Evolutionary conservation across 2,329 filamentous ascomycete species (phyloP), one percentile per base, ranked within the genome.

Genomic region (Diaporthe vaccinii): DNA sequence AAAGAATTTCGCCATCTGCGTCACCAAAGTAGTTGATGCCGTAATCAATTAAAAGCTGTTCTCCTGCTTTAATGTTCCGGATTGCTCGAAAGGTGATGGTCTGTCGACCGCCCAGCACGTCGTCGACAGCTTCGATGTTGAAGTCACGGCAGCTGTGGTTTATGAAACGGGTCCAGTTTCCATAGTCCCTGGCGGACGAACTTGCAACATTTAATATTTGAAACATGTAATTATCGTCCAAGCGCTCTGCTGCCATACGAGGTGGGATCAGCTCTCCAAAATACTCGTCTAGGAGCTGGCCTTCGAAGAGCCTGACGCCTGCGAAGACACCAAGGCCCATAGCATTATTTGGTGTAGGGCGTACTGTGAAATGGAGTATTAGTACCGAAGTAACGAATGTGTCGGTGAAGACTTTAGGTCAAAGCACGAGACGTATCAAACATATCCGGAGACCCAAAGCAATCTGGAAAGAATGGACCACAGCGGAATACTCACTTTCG

Each of bases 91-190:
- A 74, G 1, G 39, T 65, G 34, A 69, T 39, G 28, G 61, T 67
- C 14, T 20, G 41, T 20, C 59, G 39, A 1, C 67, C 55, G 7
- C 72, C 72, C 6, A 57, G 31, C 20, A 58, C 57, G n/a, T 25
- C 12, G 1, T 22, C 5, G 5, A n/a, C 4, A 7, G 39, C 41
- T 2, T 49, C 22, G 49, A 74, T 22, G 61, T 74, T 74, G 53
- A 5, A 34, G 2, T 8, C 7, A 1, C 3, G 8, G 6, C 72
- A 74, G 41, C 39, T 39, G 41, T 74, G 72, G 31, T 67, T 68
- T 3, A 74, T 31, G 20, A 74, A 74, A 12, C 72, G 61, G 17
- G 72, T 74, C 72, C 72, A 74, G 12, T 74, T 74, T 4, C 62
- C 72, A 28, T 69, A 74, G 17, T 34, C 28, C n/a, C 17, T 49